Evolutionary conservation across 1,139 yeast species (phyloP).

Genomic region (Debaryomyces fabryi): DNA sequence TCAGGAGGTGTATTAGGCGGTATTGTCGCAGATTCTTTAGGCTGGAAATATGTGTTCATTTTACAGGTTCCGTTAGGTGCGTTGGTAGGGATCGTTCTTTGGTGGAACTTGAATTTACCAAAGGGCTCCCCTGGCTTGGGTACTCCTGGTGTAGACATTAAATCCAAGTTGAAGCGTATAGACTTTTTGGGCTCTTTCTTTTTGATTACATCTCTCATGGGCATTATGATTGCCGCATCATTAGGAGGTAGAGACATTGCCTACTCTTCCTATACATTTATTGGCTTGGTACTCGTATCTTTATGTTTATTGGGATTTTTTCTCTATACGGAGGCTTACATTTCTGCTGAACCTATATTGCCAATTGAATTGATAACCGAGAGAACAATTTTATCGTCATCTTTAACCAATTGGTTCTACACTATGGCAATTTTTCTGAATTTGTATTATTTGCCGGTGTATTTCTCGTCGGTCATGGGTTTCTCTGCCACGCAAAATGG

Average conservation of each 20-base stretch:
- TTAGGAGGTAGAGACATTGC: constrained; percentile 64
- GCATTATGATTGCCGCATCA: constrained; percentile 64
- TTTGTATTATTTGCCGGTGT: constrained; percentile 67
- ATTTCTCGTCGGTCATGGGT: constrained; percentile 58
- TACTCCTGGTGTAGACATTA: constrained; percentile 36
- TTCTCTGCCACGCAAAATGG: constrained; percentile 65
- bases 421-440: constrained; percentile 58
- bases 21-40: constrained; percentile 64
- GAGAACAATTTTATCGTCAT: constrained; percentile 64
- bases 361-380: constrained; percentile 59
- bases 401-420: constrained; percentile 68
- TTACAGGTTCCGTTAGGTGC: constrained; percentile 65
- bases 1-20: constrained; percentile 69
- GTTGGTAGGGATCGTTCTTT: constrained; percentile 45
- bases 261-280: constrained; percentile 37
- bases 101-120: constrained; percentile 45
- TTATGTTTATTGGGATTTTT: constrained; percentile 32
- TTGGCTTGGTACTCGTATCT: constrained; percentile 26
- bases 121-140: constrained; percentile 54
- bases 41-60: constrained; percentile 72
- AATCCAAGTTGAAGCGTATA: constrained; percentile 54
- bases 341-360: constrained; percentile 68
- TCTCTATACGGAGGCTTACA: constrained; percentile 54
- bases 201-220: constrained; percentile 57
- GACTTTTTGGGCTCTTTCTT: constrained; percentile 74